Conservation (phyloP, 306 rosid species). For the Abrus precatorius region DNA sequence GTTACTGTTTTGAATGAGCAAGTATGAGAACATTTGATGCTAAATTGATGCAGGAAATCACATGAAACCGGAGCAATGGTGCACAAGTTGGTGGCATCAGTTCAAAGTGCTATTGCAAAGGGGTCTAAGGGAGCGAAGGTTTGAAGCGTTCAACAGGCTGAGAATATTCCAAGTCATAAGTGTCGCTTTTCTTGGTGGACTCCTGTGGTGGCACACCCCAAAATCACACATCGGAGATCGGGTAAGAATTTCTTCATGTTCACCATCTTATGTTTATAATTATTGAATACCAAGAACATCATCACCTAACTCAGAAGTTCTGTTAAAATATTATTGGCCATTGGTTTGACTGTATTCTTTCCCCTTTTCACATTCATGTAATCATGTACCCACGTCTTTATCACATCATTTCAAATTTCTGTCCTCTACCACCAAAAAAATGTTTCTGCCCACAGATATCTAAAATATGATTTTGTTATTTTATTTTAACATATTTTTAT, state of each 20-base stretch:
- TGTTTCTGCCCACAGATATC: background rate
- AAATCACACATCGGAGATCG: conserved; percentile 76
- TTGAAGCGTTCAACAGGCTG: conserved; percentile 77
- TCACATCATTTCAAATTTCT: conserved; percentile 13
- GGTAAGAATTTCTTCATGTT: conserved; percentile 49
- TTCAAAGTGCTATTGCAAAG: conserved; percentile 78
- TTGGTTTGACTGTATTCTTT: background rate
- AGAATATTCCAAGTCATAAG: conserved; percentile 86
- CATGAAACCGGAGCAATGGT: conserved; percentile 63
- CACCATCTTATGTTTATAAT: background rate
- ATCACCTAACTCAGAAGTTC: background rate
- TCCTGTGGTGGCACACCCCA: conserved; percentile 93
- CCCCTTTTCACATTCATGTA: background rate
- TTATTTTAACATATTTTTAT: too few species aligned
- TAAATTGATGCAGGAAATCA: conserved; percentile 52
- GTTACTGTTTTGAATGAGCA: background rate
- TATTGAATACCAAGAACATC: background rate
- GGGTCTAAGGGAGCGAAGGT: conserved; percentile 74
- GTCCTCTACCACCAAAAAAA: background rate
- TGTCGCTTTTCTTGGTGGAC: conserved; percentile 86
- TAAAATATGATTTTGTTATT: background rate
- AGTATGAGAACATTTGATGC: background rate
- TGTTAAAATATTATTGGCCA: background rate
- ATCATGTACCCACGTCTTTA: background rate
- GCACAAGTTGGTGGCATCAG: conserved; percentile 92